Percentiles rank a stretch among this genome's conserved stretches.
phyloP scores from a whole-genome alignment of 2,329 filamentous ascomycete genomes.

The Chaetomium sp. region DNA sequence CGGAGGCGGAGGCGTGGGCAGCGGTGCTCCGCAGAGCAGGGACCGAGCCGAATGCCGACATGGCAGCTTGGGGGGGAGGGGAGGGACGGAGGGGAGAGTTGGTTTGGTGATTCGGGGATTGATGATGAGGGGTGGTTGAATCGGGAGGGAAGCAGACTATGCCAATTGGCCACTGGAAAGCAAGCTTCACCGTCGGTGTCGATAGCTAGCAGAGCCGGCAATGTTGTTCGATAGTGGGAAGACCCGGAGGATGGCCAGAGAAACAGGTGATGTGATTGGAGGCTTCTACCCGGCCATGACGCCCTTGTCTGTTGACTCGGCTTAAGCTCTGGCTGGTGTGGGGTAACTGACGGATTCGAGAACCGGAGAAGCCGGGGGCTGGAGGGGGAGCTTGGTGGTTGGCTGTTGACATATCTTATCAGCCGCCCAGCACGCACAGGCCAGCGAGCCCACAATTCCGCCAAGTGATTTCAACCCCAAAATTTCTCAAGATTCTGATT shows the following conservation, averaged over 20 bases:
- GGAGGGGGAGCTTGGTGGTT: not conserved
- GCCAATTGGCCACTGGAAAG: conserved; percentile 5
- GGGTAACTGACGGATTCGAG: not conserved
- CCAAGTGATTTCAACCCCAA: conserved; percentile 18
- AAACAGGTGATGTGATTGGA: conserved; percentile 6
- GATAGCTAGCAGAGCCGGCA: not conserved
- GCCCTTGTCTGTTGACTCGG: not conserved
- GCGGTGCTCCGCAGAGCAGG: conserved; percentile 53
- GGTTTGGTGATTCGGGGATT: not conserved
- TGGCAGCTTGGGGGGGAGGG: conserved; percentile 35
- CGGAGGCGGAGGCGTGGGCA: conserved; percentile 40
- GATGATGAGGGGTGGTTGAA: not conserved
- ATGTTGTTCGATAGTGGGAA: conserved; percentile 2
- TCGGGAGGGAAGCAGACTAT: not conserved
- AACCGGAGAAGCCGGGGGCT: not conserved
- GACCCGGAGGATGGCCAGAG: not conserved
- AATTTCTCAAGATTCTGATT: conserved; percentile 9
- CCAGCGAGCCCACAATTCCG: conserved; percentile 9
- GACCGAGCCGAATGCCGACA: conserved; percentile 49
- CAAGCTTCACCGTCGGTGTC: not conserved
- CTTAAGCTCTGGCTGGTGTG: conserved; percentile 6
- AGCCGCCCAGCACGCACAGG: conserved; percentile 5
- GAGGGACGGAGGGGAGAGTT: not conserved
- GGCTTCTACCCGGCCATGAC: conserved; percentile 5
- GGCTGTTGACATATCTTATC: not conserved